Evolutionary conservation across 352 stramenopile species (phyloP).

Genomic region (Thraustotheca clavata): DNA sequence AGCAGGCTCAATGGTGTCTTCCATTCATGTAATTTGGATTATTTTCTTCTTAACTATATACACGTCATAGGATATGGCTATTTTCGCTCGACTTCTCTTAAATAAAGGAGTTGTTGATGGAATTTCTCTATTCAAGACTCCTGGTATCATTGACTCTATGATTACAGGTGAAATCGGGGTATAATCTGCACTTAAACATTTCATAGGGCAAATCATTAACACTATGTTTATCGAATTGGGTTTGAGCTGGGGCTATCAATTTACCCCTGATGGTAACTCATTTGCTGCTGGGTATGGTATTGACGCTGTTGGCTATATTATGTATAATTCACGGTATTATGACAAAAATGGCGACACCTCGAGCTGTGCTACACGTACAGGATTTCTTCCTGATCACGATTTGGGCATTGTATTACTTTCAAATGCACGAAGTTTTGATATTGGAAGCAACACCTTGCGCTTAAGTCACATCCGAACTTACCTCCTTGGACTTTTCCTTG

Average conservation of each 20-base stretch:
- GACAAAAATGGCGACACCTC: constrained; percentile 56
- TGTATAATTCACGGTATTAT: constrained; percentile 53
- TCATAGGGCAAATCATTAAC: constrained; percentile 29
- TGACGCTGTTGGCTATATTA: constrained; percentile 39
- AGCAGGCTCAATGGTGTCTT: constrained; percentile 42
- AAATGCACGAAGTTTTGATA: constrained; percentile 26
- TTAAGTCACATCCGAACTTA: constrained; percentile 62
- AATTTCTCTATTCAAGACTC: constrained; percentile 32
- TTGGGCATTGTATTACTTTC: constrained; percentile 50
- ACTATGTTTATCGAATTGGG: neutral
- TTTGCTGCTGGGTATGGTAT: constrained; percentile 48
- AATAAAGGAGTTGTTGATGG: constrained; percentile 33
- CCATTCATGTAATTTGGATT: too few relatives aligned
- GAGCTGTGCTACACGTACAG: constrained; percentile 43
- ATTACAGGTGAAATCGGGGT: too few relatives aligned
- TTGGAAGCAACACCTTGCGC: constrained; percentile 28
- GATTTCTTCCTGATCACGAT: constrained; percentile 36
- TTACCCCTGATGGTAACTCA: constrained; percentile 34
- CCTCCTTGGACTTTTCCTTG: constrained; percentile 55
- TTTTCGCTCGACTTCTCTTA: constrained; percentile 38
- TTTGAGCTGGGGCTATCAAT: constrained; percentile 35
- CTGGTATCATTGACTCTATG: constrained; percentile 41
- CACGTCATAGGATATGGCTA: constrained; percentile 47
- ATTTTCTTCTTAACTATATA: too few relatives aligned
- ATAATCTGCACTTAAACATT: too few relatives aligned